These are phyloP conservation scores for Tulasnella sp. DNA, from an alignment of 768 basidiomycete species.

Conservation along the genomic window DNA sequence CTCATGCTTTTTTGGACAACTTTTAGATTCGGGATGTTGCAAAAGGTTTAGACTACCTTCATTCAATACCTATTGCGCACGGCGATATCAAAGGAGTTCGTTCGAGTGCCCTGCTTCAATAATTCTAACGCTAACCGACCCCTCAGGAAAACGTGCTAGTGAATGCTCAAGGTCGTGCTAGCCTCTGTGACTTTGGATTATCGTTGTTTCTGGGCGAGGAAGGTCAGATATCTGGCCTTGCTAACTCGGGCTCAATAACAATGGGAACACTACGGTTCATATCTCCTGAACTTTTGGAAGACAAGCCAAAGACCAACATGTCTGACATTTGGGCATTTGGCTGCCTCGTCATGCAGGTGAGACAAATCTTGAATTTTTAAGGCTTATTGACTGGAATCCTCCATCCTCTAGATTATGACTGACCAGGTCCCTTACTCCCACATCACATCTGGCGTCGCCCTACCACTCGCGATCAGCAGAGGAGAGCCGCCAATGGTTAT, in stretches of 20 bases:
- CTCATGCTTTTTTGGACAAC: not conserved
- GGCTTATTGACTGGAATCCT: not conserved
- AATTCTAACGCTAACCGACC: not conserved
- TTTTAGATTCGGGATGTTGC: slow-evolving; percentile 14
- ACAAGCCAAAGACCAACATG: not conserved
- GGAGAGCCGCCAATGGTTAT: not conserved
- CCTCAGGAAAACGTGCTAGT: slow-evolving; percentile 5
- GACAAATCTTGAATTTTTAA: too few species aligned
- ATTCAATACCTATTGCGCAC: slow-evolving; percentile 17
- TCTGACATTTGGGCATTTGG: slow-evolving; percentile 9
- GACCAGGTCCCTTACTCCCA: not conserved
- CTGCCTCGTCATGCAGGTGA: too few species aligned
- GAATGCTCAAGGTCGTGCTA: slow-evolving; percentile 4
- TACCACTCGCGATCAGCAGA: not conserved
- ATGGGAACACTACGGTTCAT: not conserved
- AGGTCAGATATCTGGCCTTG: not conserved
- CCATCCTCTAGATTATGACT: slow-evolving; percentile 10
- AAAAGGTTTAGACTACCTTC: slow-evolving; percentile 17
- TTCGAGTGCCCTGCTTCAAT: not conserved
- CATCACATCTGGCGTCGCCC: not conserved
- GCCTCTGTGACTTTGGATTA: slow-evolving; percentile 10
- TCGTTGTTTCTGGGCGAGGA: slow-evolving; percentile 6
- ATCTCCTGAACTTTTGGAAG: slow-evolving; percentile 4
- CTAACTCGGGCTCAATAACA: not conserved
- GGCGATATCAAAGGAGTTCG: slow-evolving; percentile 19